Percentiles rank a stretch among this genome's conserved stretches.
phyloP scores from a whole-genome alignment of 148 eudicot species.

The Talinum fruticosum region DNA sequence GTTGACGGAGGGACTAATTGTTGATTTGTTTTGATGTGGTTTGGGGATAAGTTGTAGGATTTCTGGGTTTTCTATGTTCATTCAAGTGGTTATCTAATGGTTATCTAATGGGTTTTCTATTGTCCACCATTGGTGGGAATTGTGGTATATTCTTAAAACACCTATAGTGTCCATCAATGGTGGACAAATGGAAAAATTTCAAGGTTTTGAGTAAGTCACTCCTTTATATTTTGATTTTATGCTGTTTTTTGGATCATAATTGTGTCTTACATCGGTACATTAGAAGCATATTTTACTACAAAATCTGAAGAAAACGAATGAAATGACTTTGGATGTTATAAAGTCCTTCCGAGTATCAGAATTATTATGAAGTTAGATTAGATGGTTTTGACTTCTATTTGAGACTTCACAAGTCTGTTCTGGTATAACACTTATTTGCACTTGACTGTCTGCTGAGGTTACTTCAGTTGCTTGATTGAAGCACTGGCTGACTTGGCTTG shows the following conservation, averaged over 20 bases:
- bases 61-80: neutral
- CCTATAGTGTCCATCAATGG: slow-evolving; percentile 11
- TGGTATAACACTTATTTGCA: no score
- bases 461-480: neutral
- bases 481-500: neutral
- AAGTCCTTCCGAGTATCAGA: no score
- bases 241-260: neutral
- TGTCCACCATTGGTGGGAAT: neutral
- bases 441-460: neutral
- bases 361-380: slow-evolving; percentile 72
- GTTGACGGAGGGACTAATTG: neutral
- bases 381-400: slow-evolving; percentile 2
- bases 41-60: neutral
- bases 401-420: neutral
- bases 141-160: neutral
- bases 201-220: neutral
- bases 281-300: no score
- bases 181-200: neutral
- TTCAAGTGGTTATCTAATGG: neutral
- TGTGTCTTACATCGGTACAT: no score
- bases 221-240: no score
- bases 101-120: no score
- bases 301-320: no score
- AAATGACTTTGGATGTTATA: no score
- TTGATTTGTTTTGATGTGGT: neutral